Percentiles rank a stretch among this genome's conserved stretches.
Conservation (phyloP, 257 asterid species). For the Jasminum sambac region DNA sequence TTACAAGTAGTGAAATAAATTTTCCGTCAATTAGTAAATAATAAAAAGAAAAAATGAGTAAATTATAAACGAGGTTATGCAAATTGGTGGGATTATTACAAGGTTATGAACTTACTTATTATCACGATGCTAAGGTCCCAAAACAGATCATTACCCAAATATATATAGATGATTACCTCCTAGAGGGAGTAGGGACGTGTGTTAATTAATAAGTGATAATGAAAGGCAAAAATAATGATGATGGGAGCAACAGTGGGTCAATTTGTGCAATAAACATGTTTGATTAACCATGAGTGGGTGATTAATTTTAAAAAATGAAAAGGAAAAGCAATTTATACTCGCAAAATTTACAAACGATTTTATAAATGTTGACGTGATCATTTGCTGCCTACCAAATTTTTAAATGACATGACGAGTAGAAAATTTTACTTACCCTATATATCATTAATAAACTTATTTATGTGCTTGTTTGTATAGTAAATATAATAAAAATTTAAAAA, state of each 20-base stretch:
- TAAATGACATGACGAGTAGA: too few relatives aligned
- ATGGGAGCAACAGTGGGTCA: constrained; percentile 7
- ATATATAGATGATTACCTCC: neutral
- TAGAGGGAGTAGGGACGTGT: neutral
- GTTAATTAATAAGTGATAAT: constrained; percentile 13
- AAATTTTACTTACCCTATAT: too few relatives aligned
- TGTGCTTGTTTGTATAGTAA: neutral
- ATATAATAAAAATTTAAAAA: constrained; percentile 17
- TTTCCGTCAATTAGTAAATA: too few relatives aligned
- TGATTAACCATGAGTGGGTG: constrained; percentile 22
- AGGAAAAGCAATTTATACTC: too few relatives aligned
- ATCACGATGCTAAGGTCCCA: constrained; percentile 4
- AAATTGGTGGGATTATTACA: neutral
- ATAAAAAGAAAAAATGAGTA: too few relatives aligned
- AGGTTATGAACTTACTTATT: too few relatives aligned
- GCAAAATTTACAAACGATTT: too few relatives aligned
- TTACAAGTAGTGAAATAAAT: too few relatives aligned
- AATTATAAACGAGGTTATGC: neutral
- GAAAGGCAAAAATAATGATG: constrained; percentile 17
- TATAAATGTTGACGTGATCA: too few relatives aligned
- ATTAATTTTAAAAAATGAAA: constrained; percentile 1
- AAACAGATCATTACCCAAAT: neutral
- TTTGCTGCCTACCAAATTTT: too few relatives aligned
- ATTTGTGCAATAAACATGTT: constrained; percentile 25
- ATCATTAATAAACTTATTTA: too few relatives aligned